A percentile compares a stretch with the other conserved stretches of the same genome.
Evolutionary conservation across 2,329 filamentous ascomycete species (phyloP).

Genomic region (Aspergillus uvarum): DNA sequence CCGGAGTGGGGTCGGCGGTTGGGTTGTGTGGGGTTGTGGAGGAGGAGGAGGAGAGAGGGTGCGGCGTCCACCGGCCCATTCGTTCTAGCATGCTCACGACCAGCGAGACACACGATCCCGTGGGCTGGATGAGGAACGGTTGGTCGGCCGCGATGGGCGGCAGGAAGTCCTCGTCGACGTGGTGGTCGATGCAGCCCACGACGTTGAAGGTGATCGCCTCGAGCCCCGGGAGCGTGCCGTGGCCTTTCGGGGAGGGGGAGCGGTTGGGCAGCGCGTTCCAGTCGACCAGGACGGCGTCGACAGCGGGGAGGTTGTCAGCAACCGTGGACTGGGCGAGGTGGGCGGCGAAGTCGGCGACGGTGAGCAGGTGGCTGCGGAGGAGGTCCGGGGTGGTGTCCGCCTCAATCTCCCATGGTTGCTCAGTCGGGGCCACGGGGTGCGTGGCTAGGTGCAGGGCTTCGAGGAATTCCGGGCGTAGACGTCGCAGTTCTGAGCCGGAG

Average conservation of each 20-base stretch:
- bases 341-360: constrained; percentile 40
- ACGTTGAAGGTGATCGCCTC: constrained; percentile 46
- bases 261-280: constrained; percentile 46
- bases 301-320: constrained; percentile 6
- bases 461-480: constrained; percentile 59
- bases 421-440: constrained; percentile 16
- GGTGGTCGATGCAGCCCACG: constrained; percentile 61
- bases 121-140: constrained; percentile 54
- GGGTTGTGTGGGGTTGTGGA: constrained; percentile 15
- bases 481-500: constrained; percentile 49
- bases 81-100: constrained; percentile 52
- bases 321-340: constrained; percentile 17
- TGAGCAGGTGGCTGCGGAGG: constrained; percentile 40
- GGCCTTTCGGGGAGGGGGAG: constrained; percentile 47
- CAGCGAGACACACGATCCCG: constrained; percentile 60
- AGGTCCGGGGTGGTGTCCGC: constrained; percentile 25
- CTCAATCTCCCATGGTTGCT: constrained; percentile 26
- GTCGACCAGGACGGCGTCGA: constrained; percentile 43
- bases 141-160: constrained; percentile 43
- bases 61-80: constrained; percentile 44
- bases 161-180: constrained; percentile 58
- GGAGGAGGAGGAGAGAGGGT: background rate
- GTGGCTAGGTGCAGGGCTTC: constrained; percentile 55
- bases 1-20: no score
- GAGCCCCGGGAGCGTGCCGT: constrained; percentile 50